Percentiles rank a stretch among this genome's conserved stretches.
Evolutionary conservation across 192 early-diverging fungal species (phyloP).

Genomic region (Podila clonocystis): DNA sequence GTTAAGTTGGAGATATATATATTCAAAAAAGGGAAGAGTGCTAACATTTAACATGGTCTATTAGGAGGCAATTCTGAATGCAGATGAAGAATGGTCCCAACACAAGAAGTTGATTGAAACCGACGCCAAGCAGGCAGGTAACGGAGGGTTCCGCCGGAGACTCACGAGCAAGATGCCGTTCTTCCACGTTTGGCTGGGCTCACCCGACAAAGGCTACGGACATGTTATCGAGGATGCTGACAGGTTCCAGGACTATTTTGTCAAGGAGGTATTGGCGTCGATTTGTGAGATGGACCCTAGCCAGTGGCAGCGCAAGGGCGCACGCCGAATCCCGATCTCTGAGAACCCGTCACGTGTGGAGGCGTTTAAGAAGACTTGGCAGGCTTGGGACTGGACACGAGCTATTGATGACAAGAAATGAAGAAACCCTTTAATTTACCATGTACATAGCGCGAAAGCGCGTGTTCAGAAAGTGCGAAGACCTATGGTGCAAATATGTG

Average conservation of each 20-base stretch:
- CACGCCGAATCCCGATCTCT: slow-evolving; percentile 75
- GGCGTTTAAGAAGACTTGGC: slow-evolving; percentile 75
- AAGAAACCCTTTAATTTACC: neutral
- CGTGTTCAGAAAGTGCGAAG: too few relatives aligned
- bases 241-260: slow-evolving; percentile 89
- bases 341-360: slow-evolving; percentile 57
- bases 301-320: slow-evolving; percentile 42
- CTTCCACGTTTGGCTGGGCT: slow-evolving; percentile 97
- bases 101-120: slow-evolving; percentile 77
- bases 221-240: slow-evolving; percentile 95
- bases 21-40: neutral
- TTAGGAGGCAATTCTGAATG: slow-evolving; percentile 78
- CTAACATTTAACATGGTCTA: neutral
- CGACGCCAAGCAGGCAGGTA: slow-evolving; percentile 48
- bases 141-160: slow-evolving; percentile 74
- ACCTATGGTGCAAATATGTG: too few relatives aligned
- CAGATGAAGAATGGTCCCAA: slow-evolving; percentile 93
- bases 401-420: slow-evolving; percentile 57
- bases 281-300: slow-evolving; percentile 51
- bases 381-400: slow-evolving; percentile 87
- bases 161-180: slow-evolving; percentile 89
- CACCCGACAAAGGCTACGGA: slow-evolving; percentile 84
- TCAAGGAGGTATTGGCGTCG: slow-evolving; percentile 55
- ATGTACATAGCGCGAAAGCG: too few relatives aligned
- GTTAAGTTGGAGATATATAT: neutral